These are phyloP conservation scores for Phytophthora rubi DNA, from an alignment of 352 stramenopile species.

Conservation along the genomic window DNA sequence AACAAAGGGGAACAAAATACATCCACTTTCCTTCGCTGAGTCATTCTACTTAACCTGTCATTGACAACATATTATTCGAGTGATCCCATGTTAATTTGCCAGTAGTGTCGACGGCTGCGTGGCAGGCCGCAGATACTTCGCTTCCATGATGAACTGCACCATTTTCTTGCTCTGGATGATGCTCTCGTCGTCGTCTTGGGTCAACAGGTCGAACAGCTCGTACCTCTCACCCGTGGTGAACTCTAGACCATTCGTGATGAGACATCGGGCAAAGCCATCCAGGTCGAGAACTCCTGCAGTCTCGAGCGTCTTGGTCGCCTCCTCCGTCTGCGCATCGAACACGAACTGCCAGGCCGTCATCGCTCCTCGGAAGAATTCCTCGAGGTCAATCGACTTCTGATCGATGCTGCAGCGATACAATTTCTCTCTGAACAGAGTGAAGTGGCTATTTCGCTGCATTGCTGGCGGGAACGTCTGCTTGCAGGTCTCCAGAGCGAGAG, in stretches of 20 bases:
- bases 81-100: constrained; percentile 1
- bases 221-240: constrained; percentile 61
- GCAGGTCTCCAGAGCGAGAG: constrained; percentile 52
- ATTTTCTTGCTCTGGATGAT: constrained; percentile 41
- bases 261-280: constrained; percentile 44
- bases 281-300: constrained; percentile 38
- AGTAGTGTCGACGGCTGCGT: not conserved
- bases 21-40: constrained; percentile 24
- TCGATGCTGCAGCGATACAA: constrained; percentile 49
- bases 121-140: constrained; percentile 29
- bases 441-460: constrained; percentile 49
- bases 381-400: constrained; percentile 50
- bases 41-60: no score
- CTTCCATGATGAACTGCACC: constrained; percentile 41
- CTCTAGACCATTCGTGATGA: constrained; percentile 46
- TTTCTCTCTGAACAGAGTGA: constrained; percentile 42
- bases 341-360: constrained; percentile 55
- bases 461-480: constrained; percentile 44
- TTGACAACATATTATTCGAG: no score
- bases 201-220: constrained; percentile 64
- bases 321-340: constrained; percentile 41
- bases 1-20: constrained; percentile 29
- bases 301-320: constrained; percentile 36
- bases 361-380: constrained; percentile 43
- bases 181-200: constrained; percentile 41